These are phyloP conservation scores for Tubosaeta brunneosetosa DNA, from an alignment of 768 basidiomycete species.

Conservation along the genomic window DNA sequence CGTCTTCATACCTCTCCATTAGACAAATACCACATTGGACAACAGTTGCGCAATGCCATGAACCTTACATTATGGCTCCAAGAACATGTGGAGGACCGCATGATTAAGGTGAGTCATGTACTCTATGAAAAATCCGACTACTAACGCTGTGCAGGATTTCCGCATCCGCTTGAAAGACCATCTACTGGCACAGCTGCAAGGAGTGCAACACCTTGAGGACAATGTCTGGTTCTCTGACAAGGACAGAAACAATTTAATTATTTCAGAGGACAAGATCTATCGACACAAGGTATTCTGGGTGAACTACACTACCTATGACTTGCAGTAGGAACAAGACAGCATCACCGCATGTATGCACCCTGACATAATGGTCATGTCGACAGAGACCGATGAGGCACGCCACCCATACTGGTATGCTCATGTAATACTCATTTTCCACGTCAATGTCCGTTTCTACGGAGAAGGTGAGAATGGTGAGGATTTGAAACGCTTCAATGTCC, in stretches of 20 bases:
- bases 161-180: conserved; percentile 16
- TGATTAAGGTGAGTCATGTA: background rate
- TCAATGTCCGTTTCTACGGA: background rate
- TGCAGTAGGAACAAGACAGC: conserved; percentile 30
- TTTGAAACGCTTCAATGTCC: background rate
- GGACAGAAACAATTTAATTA: conserved; percentile 16
- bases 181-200: conserved; percentile 12
- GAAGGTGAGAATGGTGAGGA: background rate
- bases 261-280: conserved; percentile 21
- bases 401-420: background rate
- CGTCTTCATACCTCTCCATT: background rate
- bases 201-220: conserved; percentile 23
- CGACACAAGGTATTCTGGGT: conserved; percentile 20
- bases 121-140: no score
- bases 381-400: conserved; percentile 22
- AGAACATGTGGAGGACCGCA: background rate
- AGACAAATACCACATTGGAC: background rate
- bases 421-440: background rate
- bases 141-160: conserved; percentile 13
- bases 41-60: background rate
- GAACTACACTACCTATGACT: conserved; percentile 30
- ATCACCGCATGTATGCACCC: conserved; percentile 34
- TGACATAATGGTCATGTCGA: conserved; percentile 34
- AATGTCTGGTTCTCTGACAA: conserved; percentile 16
- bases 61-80: background rate